These are phyloP conservation scores for Rhodomyrtus tomentosa DNA, from an alignment of 345 rosid species.

Conservation along the genomic window DNA sequence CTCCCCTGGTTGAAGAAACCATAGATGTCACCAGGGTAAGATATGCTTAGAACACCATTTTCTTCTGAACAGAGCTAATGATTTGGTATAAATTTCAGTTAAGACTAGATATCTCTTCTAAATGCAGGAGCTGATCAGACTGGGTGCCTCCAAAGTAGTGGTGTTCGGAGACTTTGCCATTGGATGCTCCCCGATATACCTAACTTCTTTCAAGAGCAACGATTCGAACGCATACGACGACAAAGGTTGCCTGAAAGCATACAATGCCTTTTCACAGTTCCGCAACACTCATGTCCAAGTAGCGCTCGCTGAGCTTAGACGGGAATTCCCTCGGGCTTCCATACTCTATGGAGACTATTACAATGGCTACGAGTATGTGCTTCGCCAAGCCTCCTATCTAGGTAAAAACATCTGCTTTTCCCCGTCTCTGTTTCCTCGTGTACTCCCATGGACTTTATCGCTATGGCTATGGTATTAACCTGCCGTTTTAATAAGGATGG, in stretches of 20 bases:
- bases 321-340: slow-evolving; percentile 1
- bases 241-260: slow-evolving; percentile 1
- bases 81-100: not conserved
- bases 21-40: not conserved
- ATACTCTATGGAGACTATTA: slow-evolving; percentile 10
- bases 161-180: slow-evolving; percentile 6
- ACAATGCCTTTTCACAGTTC: slow-evolving; percentile 1
- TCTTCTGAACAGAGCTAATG: not conserved
- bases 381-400: not conserved
- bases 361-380: slow-evolving; percentile 2
- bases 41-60: not conserved
- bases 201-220: not conserved
- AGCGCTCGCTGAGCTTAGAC: slow-evolving; percentile 3
- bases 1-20: not conserved
- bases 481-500: not conserved
- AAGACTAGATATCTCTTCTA: not conserved
- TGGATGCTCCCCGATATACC: slow-evolving; percentile 4
- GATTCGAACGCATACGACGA: slow-evolving; percentile 1
- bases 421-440: not conserved
- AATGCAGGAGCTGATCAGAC: slow-evolving; percentile 2
- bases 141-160: not conserved
- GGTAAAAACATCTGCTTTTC: not conserved
- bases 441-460: no score
- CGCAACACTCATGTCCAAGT: not conserved
- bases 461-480: not conserved